Evolutionary conservation across 75 land plant genomes (phyloP).

Genomic region (Pinus tabuliformis): DNA sequence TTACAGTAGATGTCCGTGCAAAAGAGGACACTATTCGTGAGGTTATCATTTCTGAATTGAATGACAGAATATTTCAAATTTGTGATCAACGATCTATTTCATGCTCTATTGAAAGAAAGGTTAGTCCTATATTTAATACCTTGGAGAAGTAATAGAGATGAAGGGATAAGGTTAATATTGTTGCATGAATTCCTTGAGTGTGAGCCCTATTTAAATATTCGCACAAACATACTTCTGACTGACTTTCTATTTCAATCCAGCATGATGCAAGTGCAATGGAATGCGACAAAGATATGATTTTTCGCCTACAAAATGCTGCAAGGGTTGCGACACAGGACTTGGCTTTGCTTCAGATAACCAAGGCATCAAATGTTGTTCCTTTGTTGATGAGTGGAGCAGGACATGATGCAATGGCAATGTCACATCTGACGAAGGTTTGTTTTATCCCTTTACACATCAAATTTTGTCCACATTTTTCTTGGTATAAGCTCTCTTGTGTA

Average conservation of each 20-base stretch:
- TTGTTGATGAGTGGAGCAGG: conserved; percentile 96
- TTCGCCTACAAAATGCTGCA: conserved; percentile 58
- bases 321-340: conserved; percentile 38
- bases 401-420: conserved; percentile 98
- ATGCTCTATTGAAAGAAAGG: conserved; percentile 81
- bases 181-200: background rate
- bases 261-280: conserved; percentile 69
- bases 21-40: conserved; percentile 72
- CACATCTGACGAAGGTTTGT: conserved; percentile 85
- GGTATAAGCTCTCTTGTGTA: background rate
- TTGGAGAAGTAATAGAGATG: background rate
- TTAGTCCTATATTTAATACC: conserved; percentile 19
- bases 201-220: background rate
- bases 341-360: conserved; percentile 13
- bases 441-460: background rate
- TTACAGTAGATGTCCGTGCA: conserved; percentile 88
- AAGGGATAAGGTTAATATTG: conserved; percentile 1
- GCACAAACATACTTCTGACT: background rate
- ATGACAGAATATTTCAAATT: conserved; percentile 37
- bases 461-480: background rate
- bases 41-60: conserved; percentile 49
- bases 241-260: conserved; percentile 35
- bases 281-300: conserved; percentile 55
- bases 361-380: conserved; percentile 48
- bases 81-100: conserved; percentile 70